Evolutionary conservation across 2,329 filamentous ascomycete genomes (phyloP), one percentile per base, ranked within the genome.

Genomic region (Gliomastix tumulicola): DNA sequence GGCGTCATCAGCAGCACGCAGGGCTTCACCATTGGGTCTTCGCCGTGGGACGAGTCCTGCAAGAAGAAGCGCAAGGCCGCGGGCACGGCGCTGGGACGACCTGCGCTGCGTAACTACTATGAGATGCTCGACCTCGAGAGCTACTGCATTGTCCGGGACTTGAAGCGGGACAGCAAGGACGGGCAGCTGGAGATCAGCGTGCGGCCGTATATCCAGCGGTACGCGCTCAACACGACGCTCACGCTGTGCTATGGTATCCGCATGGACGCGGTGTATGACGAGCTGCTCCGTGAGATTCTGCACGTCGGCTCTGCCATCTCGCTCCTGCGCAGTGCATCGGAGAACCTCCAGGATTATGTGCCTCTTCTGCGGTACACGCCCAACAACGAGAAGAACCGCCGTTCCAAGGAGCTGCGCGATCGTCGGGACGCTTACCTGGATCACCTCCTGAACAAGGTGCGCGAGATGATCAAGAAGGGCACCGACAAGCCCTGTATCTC

Each of bases 11-110:
- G 83, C 3, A 77, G 71, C 22, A 85, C 82, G 0, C 82, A 88
- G 46, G 84, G 84, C 6, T 84, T 88, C 57, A 90, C 85, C 0
- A 88, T 92, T 41, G 86, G 86, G 2, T 88, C 85, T 0, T 88
- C 84, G 0, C 85, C 86, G 0, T 92, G 85, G 82, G 84, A 89
- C 43, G 84, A 88, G 35, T 86, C 79, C 3, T 87, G 83, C 61
- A 90, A 89, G 57, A 68, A 71, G 18, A 74, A 84, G 10, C 76
- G 86, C 43, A 89, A 88, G 63, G 84, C 83, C 0, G 85, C 84
- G 2, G 84, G 82, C 5, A 88, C 84, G 6, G 84, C 86, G 0
- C 68, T 90, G 16, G 89, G 89, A 54, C 73, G 82, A 1, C 84
- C 84, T 0, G 79, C 84, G 0, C 76, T 85, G 2, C 82, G 86